Evolutionary conservation across 768 basidiomycete genomes (phyloP).

Genomic region (Exidia glandulosa): DNA sequence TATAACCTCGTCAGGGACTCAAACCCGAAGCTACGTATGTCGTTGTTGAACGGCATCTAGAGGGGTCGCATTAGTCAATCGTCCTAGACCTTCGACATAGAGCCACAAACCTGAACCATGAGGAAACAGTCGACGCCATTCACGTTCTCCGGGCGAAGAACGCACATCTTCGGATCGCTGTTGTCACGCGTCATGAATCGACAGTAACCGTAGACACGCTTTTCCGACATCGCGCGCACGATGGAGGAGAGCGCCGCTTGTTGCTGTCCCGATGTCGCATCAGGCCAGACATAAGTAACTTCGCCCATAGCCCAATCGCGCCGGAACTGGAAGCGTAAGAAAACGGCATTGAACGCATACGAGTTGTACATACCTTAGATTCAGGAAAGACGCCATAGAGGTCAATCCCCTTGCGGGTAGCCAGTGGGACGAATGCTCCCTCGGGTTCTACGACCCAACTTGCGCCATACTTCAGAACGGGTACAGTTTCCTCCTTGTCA

Average conservation of each 20-base stretch:
- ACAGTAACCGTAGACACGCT: slow-evolving; percentile 58
- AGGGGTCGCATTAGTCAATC: background rate
- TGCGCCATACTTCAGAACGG: slow-evolving; percentile 83
- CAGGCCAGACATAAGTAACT: slow-evolving; percentile 76
- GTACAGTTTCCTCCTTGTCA: slow-evolving; percentile 67
- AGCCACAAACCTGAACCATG: slow-evolving; percentile 62
- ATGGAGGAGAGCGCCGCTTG: slow-evolving; percentile 84
- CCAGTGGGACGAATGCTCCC: slow-evolving; percentile 64
- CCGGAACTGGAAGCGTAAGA: slow-evolving; percentile 47
- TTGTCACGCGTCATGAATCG: slow-evolving; percentile 70
- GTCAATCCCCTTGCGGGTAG: slow-evolving; percentile 77
- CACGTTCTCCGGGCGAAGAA: slow-evolving; percentile 52
- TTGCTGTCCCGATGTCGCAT: slow-evolving; percentile 48
- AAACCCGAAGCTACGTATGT: slow-evolving; percentile 80
- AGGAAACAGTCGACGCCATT: slow-evolving; percentile 68
- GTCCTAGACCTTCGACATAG: background rate
- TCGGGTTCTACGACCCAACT: slow-evolving; percentile 81
- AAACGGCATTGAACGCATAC: background rate
- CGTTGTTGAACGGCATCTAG: slow-evolving; percentile 93
- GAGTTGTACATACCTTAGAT: slow-evolving; percentile 32
- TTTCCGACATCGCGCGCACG: slow-evolving; percentile 64
- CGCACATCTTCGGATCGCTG: slow-evolving; percentile 76
- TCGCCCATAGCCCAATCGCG: slow-evolving; percentile 77
- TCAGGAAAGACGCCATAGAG: slow-evolving; percentile 75
- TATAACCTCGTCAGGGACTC: slow-evolving; percentile 64